These are phyloP conservation scores for Austroboletus novae-zelandiae DNA, from an alignment of 1,284 basidiomycete species.

Conservation along the genomic window DNA sequence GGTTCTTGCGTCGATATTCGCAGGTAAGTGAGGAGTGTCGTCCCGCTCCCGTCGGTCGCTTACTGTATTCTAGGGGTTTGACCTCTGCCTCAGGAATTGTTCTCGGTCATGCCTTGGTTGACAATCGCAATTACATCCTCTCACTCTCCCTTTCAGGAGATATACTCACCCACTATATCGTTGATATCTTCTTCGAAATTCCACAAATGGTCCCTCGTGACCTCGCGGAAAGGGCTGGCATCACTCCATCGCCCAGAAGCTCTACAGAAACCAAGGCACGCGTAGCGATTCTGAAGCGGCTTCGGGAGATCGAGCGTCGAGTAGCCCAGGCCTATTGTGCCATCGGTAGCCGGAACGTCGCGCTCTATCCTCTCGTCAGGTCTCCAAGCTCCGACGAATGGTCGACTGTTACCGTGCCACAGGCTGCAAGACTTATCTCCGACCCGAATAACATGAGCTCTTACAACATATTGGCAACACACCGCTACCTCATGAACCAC, in stretches of 20 bases:
- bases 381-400: slow-evolving; percentile 50
- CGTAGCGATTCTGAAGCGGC: slow-evolving; percentile 51
- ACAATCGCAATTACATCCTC: slow-evolving; percentile 38
- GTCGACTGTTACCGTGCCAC: slow-evolving; percentile 46
- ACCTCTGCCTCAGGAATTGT: slow-evolving; percentile 46
- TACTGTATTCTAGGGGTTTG: slow-evolving; percentile 41
- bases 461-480: slow-evolving; percentile 60
- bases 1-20: slow-evolving; percentile 64
- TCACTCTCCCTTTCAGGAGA: slow-evolving; percentile 51
- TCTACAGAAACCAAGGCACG: slow-evolving; percentile 51
- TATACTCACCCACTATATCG: slow-evolving; percentile 42
- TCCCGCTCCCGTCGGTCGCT: slow-evolving; percentile 5
- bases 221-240: slow-evolving; percentile 50
- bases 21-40: slow-evolving; percentile 39
- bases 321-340: slow-evolving; percentile 42
- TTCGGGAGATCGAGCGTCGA: slow-evolving; percentile 49
- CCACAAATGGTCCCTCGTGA: slow-evolving; percentile 50
- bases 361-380: slow-evolving; percentile 47
- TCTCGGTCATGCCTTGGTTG: slow-evolving; percentile 37
- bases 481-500: slow-evolving; percentile 71
- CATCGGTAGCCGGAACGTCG: slow-evolving; percentile 29
- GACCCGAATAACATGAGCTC: slow-evolving; percentile 32
- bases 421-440: slow-evolving; percentile 47
- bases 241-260: slow-evolving; percentile 25
- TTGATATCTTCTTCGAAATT: slow-evolving; percentile 58